phyloP scores from a whole-genome alignment of 345 rosid genomes.

The Citrus australasica region DNA sequence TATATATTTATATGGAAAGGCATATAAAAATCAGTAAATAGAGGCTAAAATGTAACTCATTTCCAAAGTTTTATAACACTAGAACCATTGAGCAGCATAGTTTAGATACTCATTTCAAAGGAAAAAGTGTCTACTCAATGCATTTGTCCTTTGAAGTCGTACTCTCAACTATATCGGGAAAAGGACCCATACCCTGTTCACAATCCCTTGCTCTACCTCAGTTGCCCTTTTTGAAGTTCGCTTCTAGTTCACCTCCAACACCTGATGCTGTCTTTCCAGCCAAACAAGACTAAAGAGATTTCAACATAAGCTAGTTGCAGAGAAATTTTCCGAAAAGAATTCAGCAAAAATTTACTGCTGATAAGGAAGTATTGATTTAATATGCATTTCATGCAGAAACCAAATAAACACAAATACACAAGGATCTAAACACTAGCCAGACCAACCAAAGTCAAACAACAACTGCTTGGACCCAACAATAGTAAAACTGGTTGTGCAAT shows the following conservation, averaged over 20 bases:
- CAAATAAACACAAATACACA: not conserved
- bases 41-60: not conserved
- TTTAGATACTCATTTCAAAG: not conserved
- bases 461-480: not conserved
- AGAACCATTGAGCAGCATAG: not conserved
- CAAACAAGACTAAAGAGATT: constrained; percentile 23
- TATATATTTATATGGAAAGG: constrained; percentile 17
- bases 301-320: not conserved
- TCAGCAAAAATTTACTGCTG: not conserved
- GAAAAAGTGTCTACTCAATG: not conserved
- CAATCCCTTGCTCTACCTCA: constrained; percentile 73
- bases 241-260: constrained; percentile 67
- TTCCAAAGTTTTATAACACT: not conserved
- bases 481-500: too few species aligned
- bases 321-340: not conserved
- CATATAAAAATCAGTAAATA: not conserved
- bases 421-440: not conserved
- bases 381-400: not conserved
- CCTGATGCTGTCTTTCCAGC: constrained; percentile 94
- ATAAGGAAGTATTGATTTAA: not conserved
- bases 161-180: constrained; percentile 8
- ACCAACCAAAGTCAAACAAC: not conserved
- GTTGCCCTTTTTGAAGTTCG: constrained; percentile 67
- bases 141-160: not conserved
- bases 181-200: constrained; percentile 55